Evolutionary conservation across 495 filamentous ascomycete genomes (phyloP), one percentile per base, ranked within the genome.

Genomic region (Chlorociboria aeruginascens): DNA sequence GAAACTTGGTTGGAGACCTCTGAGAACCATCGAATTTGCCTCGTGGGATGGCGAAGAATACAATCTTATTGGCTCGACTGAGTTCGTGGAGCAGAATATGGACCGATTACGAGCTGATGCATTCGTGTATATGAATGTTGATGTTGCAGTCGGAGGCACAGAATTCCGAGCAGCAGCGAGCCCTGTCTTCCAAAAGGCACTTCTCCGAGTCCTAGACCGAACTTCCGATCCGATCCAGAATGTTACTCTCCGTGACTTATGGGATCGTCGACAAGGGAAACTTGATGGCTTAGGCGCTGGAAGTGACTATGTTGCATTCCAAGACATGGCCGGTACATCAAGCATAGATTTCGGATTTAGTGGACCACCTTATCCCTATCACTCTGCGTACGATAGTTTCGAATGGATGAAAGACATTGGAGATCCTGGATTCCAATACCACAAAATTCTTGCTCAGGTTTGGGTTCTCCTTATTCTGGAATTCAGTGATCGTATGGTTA

Each of bases 31-130:
- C 56, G 81, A 89, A 57, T 98, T 98, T 61, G 84, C 85, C 50
- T 93, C 85, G 34, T 98, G 93, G 92, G 92, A 98, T 61, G 92
- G 72, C 29, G 82, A 82, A 55, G 87, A 89, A 62, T 96, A 95
- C 65, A 97, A 97, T 62, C 63, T 90, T 32, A 88, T 96, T 45
- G 92, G 92, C 11, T 92, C 86, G 8, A 97, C 93, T 16, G 93
- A 98, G 61, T 88, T 86, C 55, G 90, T 97, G 33, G 92, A 98
- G 66, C 85, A 93, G 37, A 84, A 93, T 50, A 69, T 94, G 0
- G 81, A 87, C 0, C 77, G 74, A 68, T 73, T 97, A 8, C 79
- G 77, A 32, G 71, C 69, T 39, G 67, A 89, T 14, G 86, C 81
- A 0, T 74, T 86, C 42, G 89, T 86, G 7, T 98, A 98, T 61